Conservation (phyloP, 352 stramenopile species). For the Phytophthora pistaciae region DNA sequence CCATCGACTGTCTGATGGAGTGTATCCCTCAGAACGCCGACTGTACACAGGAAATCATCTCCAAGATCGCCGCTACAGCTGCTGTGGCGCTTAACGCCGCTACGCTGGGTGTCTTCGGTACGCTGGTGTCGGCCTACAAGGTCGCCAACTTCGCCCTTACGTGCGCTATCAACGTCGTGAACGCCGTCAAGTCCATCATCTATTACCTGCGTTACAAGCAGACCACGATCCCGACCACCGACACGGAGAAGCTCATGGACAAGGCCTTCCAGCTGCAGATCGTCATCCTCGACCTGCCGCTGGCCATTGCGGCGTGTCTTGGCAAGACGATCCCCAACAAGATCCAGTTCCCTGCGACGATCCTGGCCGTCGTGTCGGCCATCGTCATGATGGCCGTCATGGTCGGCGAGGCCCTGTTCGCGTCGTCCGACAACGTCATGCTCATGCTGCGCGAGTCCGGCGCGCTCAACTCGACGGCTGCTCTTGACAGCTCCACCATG, state of each 20-base stretch:
- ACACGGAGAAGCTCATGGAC: constrained; percentile 36
- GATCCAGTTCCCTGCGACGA: constrained; percentile 23
- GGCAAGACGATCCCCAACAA: constrained; percentile 25
- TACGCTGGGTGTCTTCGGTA: constrained; percentile 47
- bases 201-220: constrained; percentile 41
- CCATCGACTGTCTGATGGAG: constrained; percentile 42
- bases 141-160: constrained; percentile 14
- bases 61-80: constrained; percentile 42
- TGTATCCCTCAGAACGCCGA: constrained; percentile 52
- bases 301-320: constrained; percentile 26
- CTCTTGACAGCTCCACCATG: background rate
- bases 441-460: constrained; percentile 37
- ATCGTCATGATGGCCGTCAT: constrained; percentile 45
- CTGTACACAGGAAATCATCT: constrained; percentile 45
- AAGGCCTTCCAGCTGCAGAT: constrained; percentile 35
- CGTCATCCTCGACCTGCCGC: constrained; percentile 30
- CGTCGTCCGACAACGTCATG: constrained; percentile 31
- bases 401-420: constrained; percentile 29
- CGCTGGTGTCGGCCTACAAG: constrained; percentile 15
- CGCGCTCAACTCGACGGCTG: constrained; percentile 19
- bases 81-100: constrained; percentile 45
- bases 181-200: constrained; percentile 34
- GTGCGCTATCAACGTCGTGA: constrained; percentile 31
- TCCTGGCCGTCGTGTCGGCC: constrained; percentile 26
- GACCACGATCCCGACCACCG: constrained; percentile 12